Evolutionary conservation across 257 asterid species (phyloP).

Genomic region (Primulina huaijiensis): DNA sequence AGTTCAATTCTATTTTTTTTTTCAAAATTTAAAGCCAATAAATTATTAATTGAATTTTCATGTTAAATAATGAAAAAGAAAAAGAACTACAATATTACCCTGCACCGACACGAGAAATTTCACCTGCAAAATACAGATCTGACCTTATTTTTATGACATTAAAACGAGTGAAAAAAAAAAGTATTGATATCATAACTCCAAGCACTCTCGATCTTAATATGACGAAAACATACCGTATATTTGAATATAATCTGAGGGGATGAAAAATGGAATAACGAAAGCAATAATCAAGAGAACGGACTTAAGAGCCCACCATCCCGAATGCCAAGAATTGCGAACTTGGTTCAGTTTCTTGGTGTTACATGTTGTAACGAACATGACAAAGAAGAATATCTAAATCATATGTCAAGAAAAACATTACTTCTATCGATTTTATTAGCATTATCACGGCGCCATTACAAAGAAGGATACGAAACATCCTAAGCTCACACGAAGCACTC

Average conservation of each 20-base stretch:
- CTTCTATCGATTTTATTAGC: not conserved
- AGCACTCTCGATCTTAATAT: not conserved
- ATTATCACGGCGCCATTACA: not conserved
- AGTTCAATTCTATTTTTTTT: slow-evolving; percentile 8
- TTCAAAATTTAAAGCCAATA: not conserved
- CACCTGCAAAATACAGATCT: slow-evolving; percentile 53
- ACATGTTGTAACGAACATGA: slow-evolving; percentile 67
- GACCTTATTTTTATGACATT: not conserved
- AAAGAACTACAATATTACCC: slow-evolving; percentile 53
- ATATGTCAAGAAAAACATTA: slow-evolving; percentile 40
- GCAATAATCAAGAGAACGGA: slow-evolving; percentile 44
- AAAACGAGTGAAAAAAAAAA: not conserved
- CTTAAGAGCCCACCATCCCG: slow-evolving; percentile 79
- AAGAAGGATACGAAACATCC: slow-evolving; percentile 88
- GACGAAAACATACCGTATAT: slow-evolving; percentile 55
- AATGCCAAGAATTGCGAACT: slow-evolving; percentile 70
- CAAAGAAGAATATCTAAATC: slow-evolving; percentile 63
- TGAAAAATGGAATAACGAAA: slow-evolving; percentile 64
- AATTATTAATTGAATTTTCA: not conserved
- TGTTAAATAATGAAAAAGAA: not conserved
- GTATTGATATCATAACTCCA: not conserved
- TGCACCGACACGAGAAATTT: slow-evolving; percentile 88
- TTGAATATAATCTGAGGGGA: slow-evolving; percentile 67
- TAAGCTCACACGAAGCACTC: slow-evolving; percentile 93
- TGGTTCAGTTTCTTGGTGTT: slow-evolving; percentile 51